Evolutionary conservation across 2,329 filamentous ascomycete genomes (phyloP), one percentile per base, ranked within the genome.

Genomic region (Nannizziopsis barbatae): DNA sequence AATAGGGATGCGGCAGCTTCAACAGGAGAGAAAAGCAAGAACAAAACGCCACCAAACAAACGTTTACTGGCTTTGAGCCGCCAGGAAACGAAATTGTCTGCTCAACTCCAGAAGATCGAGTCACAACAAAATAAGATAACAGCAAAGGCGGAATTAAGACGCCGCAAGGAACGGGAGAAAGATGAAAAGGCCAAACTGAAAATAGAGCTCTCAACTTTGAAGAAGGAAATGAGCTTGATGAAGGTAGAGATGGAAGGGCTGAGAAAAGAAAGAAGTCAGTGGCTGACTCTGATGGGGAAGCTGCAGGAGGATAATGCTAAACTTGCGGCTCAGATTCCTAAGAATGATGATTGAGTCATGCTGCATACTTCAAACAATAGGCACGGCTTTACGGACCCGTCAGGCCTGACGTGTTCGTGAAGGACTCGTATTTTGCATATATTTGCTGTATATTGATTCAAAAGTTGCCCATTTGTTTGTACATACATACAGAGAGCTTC

Each of bases 241-340:
- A 70, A 71, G 51, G 65, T 70, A 41, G 76, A 75, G 56, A 65
- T 71, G 9, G 69, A 72, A 15, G 58, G 69, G 20, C 56, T 75
- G 40, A 68, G 73, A 49, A 55, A 63, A 36, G 75, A 79, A 61
- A 71, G 75, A 45, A 65, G 67, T 49, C 57, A 75, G 47, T 65
- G 76, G 56, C 62, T 72, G 43, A 60, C 62, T 57, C 70, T 77
- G 59, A 67, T 80, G 51, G 71, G 70, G 27, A 72, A 73, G 33
- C 56, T 81, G 60, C 76, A 81, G 62, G 67, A 63, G 38, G 75
- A 80, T 65, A 80, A 80, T 59, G 76, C 73, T 11, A 63, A 59
- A 31, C 57, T 81, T 47, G 55, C 51, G 37, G 55, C 53, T 3
- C 53, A 50, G 42, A 12, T 38, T 5, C 33, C 8, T 9, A 42